These are phyloP conservation scores for Neofusicoccum cordaticola DNA, from an alignment of 2,329 filamentous ascomycete genomes.

Conservation along the genomic window DNA sequence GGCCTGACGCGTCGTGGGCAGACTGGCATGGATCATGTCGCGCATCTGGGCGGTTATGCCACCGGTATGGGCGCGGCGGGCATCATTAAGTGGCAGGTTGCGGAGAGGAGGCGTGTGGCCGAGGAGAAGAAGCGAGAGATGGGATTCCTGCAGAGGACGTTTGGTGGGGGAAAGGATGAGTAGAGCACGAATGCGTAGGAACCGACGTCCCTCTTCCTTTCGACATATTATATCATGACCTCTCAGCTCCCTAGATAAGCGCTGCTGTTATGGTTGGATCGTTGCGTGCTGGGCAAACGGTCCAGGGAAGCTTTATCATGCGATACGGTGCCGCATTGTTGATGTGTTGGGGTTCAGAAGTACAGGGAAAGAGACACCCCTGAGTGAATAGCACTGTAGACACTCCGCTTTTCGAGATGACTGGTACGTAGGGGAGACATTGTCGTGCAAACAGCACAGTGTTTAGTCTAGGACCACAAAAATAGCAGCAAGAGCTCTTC, in stretches of 20 bases:
- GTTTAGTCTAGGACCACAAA: too few relatives aligned
- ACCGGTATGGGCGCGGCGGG: slow-evolving; percentile 28
- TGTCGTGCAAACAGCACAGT: too few relatives aligned
- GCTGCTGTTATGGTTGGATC: too few relatives aligned
- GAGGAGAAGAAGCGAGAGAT: slow-evolving; percentile 16
- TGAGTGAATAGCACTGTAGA: background rate
- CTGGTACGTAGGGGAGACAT: too few relatives aligned
- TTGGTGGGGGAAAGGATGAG: background rate
- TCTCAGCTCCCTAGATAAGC: too few relatives aligned
- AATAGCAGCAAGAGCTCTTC: background rate
- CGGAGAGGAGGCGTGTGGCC: slow-evolving; percentile 9
- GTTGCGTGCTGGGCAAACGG: background rate
- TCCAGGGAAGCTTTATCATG: background rate
- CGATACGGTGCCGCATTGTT: background rate
- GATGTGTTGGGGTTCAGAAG: too few relatives aligned
- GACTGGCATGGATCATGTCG: slow-evolving; percentile 32
- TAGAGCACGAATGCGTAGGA: background rate
- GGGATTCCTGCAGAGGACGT: background rate
- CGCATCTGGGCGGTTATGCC: slow-evolving; percentile 35
- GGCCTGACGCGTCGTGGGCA: slow-evolving; percentile 19
- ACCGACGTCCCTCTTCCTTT: too few relatives aligned
- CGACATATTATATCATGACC: too few relatives aligned
- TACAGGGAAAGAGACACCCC: too few relatives aligned
- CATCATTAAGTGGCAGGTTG: slow-evolving; percentile 27
- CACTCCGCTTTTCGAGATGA: background rate